Conservation (phyloP, 2,329 filamentous ascomycete genomes). For the Nigrograna mackinnonii region DNA sequence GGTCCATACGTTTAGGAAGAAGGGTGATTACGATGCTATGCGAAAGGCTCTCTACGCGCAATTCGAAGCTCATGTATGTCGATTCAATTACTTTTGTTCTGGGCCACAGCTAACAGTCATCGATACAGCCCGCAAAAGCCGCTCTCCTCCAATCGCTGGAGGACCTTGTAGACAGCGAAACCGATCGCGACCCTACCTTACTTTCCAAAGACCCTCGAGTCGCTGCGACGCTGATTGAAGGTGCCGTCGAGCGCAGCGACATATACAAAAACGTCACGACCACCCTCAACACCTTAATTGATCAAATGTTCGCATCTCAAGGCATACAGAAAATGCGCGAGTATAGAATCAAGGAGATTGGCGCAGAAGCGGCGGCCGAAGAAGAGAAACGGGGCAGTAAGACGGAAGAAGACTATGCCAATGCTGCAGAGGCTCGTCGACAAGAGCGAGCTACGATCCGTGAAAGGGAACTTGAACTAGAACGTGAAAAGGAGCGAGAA, state of each 20-base stretch:
- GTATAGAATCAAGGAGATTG: conserved; percentile 69
- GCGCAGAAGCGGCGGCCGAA: conserved; percentile 67
- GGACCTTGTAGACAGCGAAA: conserved; percentile 71
- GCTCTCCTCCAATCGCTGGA: conserved; percentile 69
- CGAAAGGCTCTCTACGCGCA: conserved; percentile 78
- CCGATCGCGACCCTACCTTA: conserved; percentile 74
- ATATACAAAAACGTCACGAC: conserved; percentile 74
- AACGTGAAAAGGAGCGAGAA: conserved; percentile 62
- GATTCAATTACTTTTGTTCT: neutral
- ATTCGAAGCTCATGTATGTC: conserved; percentile 69
- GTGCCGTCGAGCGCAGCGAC: conserved; percentile 74
- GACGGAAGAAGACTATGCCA: conserved; percentile 73
- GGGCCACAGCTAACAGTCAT: conserved; percentile 1
- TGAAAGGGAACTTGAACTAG: conserved; percentile 63
- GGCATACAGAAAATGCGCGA: conserved; percentile 73
- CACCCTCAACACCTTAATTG: conserved; percentile 69
- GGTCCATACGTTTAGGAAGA: conserved; percentile 83
- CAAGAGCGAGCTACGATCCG: conserved; percentile 65
- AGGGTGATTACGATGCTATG: conserved; percentile 78
- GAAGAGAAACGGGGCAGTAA: conserved; percentile 70
- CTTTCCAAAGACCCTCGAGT: conserved; percentile 75
- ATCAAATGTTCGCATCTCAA: conserved; percentile 59
- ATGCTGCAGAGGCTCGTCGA: conserved; percentile 64
- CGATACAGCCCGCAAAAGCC: conserved; percentile 66
- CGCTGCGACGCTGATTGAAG: conserved; percentile 75